A percentile compares a stretch with the other conserved stretches of the same genome.
Conservation (phyloP, 148 eudicot species). For the Chenopodium berlandieri region DNA sequence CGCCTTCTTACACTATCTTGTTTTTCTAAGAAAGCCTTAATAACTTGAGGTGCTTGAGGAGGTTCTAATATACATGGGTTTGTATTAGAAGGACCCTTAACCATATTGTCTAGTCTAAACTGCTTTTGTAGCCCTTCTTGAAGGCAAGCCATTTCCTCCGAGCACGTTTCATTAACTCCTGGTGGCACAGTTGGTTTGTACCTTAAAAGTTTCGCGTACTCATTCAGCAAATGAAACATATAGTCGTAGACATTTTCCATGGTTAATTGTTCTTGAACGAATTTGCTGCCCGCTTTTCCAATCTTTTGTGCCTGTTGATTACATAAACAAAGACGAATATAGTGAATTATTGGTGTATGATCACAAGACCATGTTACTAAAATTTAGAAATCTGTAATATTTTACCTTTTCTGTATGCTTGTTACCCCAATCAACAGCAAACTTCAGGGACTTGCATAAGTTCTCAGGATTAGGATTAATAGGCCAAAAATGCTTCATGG, state of each 20-base stretch:
- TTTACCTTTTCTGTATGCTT: constrained; percentile 43
- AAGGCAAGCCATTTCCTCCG: constrained; percentile 41
- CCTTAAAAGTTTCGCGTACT: constrained; percentile 41
- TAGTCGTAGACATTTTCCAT: constrained; percentile 51
- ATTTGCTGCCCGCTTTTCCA: constrained; percentile 34
- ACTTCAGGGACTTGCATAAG: constrained; percentile 46
- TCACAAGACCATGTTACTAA: not conserved
- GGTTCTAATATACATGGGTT: constrained; percentile 39
- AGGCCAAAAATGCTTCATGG: constrained; percentile 64
- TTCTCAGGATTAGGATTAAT: constrained; percentile 34
- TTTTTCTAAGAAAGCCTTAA: constrained; percentile 30
- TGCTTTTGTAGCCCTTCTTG: constrained; percentile 31
- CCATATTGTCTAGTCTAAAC: constrained; percentile 35
- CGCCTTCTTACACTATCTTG: constrained; percentile 29
- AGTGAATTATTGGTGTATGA: not conserved
- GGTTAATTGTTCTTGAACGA: constrained; percentile 38
- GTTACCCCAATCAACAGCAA: constrained; percentile 60
- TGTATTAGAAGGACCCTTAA: constrained; percentile 26
- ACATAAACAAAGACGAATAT: not conserved
- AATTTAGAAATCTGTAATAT: not conserved
- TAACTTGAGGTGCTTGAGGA: constrained; percentile 30
- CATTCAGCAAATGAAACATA: constrained; percentile 49
- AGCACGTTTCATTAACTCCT: constrained; percentile 38
- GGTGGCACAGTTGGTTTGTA: constrained; percentile 40
- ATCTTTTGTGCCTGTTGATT: constrained; percentile 40